These are phyloP conservation scores for Fusarium sterilihyphosum DNA, from an alignment of 2,329 filamentous ascomycete species.

Conservation along the genomic window DNA sequence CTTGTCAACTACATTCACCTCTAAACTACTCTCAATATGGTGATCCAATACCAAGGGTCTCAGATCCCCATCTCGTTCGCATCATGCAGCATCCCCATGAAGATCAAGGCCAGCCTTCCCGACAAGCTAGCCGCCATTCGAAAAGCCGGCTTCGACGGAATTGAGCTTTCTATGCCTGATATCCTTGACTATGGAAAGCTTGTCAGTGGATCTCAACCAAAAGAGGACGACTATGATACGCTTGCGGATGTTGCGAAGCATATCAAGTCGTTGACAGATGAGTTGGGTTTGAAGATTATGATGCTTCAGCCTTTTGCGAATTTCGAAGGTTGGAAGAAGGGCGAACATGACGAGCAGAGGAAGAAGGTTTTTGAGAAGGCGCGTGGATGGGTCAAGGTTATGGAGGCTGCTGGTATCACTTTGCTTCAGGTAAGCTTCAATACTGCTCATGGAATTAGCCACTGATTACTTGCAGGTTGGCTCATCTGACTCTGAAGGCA, in stretches of 20 bases:
- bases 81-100: conserved; percentile 63
- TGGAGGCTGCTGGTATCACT: conserved; percentile 75
- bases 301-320: conserved; percentile 81
- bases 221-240: conserved; percentile 66
- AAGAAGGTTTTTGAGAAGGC: conserved; percentile 71
- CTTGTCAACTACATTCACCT: fast-evolving
- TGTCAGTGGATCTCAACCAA: conserved; percentile 61
- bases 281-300: conserved; percentile 68
- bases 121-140: conserved; percentile 71
- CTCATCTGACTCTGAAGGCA: conserved; percentile 70
- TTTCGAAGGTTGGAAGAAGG: conserved; percentile 77
- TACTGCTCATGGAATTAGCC: fast-evolving
- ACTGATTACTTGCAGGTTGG: conserved; percentile 24
- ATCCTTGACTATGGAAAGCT: conserved; percentile 69
- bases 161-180: conserved; percentile 81
- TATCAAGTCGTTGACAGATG: conserved; percentile 64
- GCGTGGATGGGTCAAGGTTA: conserved; percentile 74
- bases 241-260: conserved; percentile 64
- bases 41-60: not conserved
- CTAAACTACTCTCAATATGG: not conserved
- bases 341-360: conserved; percentile 59
- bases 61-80: conserved; percentile 54
- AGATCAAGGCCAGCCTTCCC: conserved; percentile 60
- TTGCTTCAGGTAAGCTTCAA: conserved; percentile 68
- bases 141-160: conserved; percentile 71